Evolutionary conservation across 345 rosid species (phyloP), one percentile per base, ranked within the genome.

Genomic region (Cardamine occulta): DNA sequence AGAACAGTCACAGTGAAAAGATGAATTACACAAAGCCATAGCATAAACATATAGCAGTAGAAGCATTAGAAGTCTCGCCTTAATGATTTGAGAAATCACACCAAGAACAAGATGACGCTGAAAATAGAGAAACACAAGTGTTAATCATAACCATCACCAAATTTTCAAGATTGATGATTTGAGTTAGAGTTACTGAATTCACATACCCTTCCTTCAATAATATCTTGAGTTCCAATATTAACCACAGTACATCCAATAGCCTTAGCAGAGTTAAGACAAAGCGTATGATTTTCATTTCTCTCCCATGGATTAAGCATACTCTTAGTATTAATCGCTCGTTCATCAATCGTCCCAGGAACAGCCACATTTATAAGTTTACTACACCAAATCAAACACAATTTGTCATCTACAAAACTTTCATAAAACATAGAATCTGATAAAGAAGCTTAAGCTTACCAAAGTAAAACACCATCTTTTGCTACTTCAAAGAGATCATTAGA

Each of bases 21-120:
- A 73, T 73, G n/a, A 51, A 8, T 53, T 0, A 53, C 51, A 66
- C 18, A n/a, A n/a, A n/a, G n/a, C n/a, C n/a, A 5, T 21, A n/a
- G 0, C 35, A 15, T 37, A 8, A 13, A 39, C 21, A 11, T 2
- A 44, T 8, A 69, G 6, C 40, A 67, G 12, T 51, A 49, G 26
- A 59, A 63, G 6, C 69, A 67, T 4, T 21, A 66, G 34, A 67
- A 67, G 45, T 18, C 48, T 85, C 81, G 90, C 99, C 91, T 95
- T 90, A 56, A 95, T 95, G 72, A 95, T 90, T 80, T 95, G 99
- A 59, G 99, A 92, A 74, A 95, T 95, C 81, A 92, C 72, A 72
- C 99, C 97, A 56, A 95, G 96, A 74, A 95, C 92, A 78, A 95
- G 97, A 87, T 95, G 99, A 56, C 99, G 96, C 98, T 91, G 89